Evolutionary conservation across 1,284 basidiomycete genomes (phyloP).

Genomic region (Trametes pubescens): DNA sequence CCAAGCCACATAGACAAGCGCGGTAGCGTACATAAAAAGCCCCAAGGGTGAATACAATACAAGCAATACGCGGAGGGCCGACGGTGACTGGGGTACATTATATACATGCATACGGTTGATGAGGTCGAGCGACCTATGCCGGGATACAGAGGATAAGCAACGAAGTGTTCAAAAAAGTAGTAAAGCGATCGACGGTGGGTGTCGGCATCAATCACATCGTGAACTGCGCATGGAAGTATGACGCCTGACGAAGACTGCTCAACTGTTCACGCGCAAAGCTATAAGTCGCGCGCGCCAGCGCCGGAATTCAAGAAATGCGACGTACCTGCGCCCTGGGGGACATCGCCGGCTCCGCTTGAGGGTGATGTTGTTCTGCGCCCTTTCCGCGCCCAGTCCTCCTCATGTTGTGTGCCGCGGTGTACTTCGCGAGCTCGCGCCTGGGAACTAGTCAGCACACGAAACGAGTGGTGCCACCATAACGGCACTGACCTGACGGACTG

Average conservation of each 20-base stretch:
- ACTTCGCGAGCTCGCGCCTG: slow-evolving; percentile 17
- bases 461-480: background rate
- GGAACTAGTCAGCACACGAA: background rate
- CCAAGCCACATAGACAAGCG: background rate
- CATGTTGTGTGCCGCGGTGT: slow-evolving; percentile 16
- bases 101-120: background rate
- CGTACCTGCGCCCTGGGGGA: slow-evolving; percentile 27
- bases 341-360: background rate
- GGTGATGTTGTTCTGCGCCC: background rate
- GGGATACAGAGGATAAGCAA: background rate
- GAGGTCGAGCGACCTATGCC: background rate
- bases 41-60: background rate
- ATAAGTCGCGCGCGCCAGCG: background rate
- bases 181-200: too few species aligned
- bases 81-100: background rate
- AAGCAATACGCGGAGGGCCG: background rate
- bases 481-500: slow-evolving; percentile 30
- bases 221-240: slow-evolving; percentile 14
- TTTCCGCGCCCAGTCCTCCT: background rate
- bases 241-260: slow-evolving; percentile 21
- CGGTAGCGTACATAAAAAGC: background rate
- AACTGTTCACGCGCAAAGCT: slow-evolving; percentile 8
- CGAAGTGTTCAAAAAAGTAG: background rate
- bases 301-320: background rate
- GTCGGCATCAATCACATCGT: slow-evolving; percentile 20